Conservation (phyloP, 345 rosid genomes). For the Heritiera littoralis region DNA sequence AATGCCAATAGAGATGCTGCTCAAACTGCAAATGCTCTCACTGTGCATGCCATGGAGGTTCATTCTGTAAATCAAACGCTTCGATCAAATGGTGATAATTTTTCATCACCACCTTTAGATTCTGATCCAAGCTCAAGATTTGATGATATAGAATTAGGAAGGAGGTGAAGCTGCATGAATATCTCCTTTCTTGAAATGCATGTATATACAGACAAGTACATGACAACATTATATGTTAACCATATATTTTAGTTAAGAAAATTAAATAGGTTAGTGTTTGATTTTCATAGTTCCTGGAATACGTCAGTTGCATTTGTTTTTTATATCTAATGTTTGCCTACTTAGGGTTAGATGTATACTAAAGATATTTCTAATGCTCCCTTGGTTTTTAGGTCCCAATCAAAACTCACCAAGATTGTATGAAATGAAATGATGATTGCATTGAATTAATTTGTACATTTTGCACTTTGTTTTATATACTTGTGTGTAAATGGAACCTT, state of each 20-base stretch:
- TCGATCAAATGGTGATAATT: conserved; percentile 11
- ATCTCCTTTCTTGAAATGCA: not conserved
- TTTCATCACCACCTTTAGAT: not conserved
- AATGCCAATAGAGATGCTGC: not conserved
- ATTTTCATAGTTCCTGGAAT: not conserved
- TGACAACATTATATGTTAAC: not conserved
- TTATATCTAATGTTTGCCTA: not conserved
- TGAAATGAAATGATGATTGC: not conserved
- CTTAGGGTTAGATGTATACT: no score
- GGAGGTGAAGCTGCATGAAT: conserved; percentile 21
- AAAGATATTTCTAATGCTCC: not conserved
- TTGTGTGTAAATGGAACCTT: no score
- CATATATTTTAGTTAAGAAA: not conserved
- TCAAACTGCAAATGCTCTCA: conserved; percentile 26
- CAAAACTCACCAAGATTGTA: no score
- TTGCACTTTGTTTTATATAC: no score
- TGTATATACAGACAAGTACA: not conserved
- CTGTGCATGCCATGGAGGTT: conserved; percentile 16
- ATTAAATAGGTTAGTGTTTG: not conserved
- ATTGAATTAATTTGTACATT: no score
- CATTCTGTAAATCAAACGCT: not conserved
- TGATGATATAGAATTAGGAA: conserved; percentile 37
- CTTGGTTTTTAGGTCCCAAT: not conserved
- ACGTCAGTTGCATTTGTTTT: no score
- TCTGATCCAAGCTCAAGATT: not conserved